phyloP scores from a whole-genome alignment of 2,329 filamentous ascomycete genomes.

The Penicillium oxalicum region DNA sequence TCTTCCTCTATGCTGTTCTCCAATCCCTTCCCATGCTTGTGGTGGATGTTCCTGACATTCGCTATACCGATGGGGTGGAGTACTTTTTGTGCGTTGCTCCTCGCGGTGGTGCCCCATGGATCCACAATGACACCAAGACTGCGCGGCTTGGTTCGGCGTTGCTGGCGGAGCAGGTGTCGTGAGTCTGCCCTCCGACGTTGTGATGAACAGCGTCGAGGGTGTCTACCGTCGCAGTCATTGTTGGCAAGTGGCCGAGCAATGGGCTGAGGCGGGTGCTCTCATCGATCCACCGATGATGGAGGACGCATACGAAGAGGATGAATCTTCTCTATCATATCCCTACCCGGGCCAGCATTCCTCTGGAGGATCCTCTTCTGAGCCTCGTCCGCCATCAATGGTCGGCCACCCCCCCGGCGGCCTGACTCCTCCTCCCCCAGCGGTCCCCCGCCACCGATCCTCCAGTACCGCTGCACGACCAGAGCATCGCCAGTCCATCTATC shows the following conservation, averaged over 20 bases:
- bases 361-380: constrained; percentile 32
- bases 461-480: constrained; percentile 26
- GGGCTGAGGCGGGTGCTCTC: constrained; percentile 45
- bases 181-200: constrained; percentile 56
- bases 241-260: constrained; percentile 59
- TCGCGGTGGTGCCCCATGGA: constrained; percentile 46
- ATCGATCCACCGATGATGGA: constrained; percentile 30
- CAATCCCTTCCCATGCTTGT: constrained; percentile 46
- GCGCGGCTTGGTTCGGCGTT: constrained; percentile 46
- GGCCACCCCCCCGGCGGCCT: constrained; percentile 26
- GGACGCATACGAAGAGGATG: constrained; percentile 33
- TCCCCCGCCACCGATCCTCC: constrained; percentile 32
- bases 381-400: constrained; percentile 29
- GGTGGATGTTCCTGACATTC: constrained; percentile 44
- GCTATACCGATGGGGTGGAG: constrained; percentile 42
- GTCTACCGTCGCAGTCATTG: constrained; percentile 64
- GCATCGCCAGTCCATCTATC: constrained; percentile 41
- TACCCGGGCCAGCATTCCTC: constrained; percentile 36
- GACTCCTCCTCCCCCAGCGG: constrained; percentile 31
- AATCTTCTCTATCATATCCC: constrained; percentile 35
- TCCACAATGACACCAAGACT: constrained; percentile 40
- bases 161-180: constrained; percentile 61
- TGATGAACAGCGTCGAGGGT: constrained; percentile 62
- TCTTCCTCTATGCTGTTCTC: constrained; percentile 47
- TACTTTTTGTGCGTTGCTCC: constrained; percentile 48